A percentile compares a stretch with the other conserved stretches of the same genome.
Conservation (phyloP, 2,329 filamentous ascomycete genomes). For the Neurospora sp. region DNA sequence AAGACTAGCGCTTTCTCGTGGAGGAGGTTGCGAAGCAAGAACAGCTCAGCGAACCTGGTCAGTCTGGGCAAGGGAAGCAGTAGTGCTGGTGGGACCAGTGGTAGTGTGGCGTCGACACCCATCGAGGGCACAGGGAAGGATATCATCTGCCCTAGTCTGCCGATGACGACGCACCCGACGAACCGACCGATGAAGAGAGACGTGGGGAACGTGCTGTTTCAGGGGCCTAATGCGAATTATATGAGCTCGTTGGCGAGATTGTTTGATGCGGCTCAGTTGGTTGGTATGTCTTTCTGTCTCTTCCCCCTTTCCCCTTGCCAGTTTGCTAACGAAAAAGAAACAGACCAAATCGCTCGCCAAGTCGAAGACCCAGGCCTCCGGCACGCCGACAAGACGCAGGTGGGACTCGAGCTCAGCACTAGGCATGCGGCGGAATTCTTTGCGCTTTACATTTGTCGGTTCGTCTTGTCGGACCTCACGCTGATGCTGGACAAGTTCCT, state of each 20-base stretch:
- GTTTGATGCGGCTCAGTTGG: slow-evolving; percentile 85
- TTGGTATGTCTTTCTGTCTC: slow-evolving; percentile 56
- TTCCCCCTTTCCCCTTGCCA: background rate
- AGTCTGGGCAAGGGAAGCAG: slow-evolving; percentile 38
- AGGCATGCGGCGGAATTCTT: slow-evolving; percentile 96
- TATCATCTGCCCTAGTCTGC: slow-evolving; percentile 59
- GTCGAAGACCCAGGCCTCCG: slow-evolving; percentile 90
- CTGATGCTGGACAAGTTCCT: slow-evolving; percentile 92
- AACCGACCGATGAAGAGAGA: slow-evolving; percentile 65
- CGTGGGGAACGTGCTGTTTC: slow-evolving; percentile 57
- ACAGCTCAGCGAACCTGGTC: slow-evolving; percentile 56
- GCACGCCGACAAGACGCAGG: slow-evolving; percentile 86
- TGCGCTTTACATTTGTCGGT: slow-evolving; percentile 90
- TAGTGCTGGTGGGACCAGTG: slow-evolving; percentile 20
- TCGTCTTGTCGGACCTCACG: slow-evolving; percentile 77
- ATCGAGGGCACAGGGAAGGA: slow-evolving; percentile 44
- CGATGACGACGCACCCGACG: slow-evolving; percentile 61
- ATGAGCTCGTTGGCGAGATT: slow-evolving; percentile 83
- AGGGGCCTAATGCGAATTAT: slow-evolving; percentile 79
- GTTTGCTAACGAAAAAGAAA: slow-evolving; percentile 16
- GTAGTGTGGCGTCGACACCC: slow-evolving; percentile 18
- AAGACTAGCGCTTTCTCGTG: slow-evolving; percentile 79
- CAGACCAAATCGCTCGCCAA: slow-evolving; percentile 91
- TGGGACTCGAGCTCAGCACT: slow-evolving; percentile 87
- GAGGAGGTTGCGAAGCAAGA: slow-evolving; percentile 85